A percentile compares a stretch with the other conserved stretches of the same genome.
phyloP scores from a whole-genome alignment of 805 yeast genomes.

The Citeromyces nyonsensis region DNA sequence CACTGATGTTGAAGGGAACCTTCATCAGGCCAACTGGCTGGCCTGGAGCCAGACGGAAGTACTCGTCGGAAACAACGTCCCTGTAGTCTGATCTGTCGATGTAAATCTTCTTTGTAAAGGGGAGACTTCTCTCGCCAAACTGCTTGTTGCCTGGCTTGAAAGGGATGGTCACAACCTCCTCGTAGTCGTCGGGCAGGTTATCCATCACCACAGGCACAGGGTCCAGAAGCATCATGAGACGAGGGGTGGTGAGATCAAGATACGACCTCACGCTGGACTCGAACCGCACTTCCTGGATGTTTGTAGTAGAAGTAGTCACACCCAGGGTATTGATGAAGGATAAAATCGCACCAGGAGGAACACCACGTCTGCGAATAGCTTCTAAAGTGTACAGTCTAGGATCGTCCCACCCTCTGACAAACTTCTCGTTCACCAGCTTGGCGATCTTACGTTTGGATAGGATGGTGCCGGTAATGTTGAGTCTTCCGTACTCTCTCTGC shows the following conservation, averaged over 20 bases:
- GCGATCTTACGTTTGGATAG: conserved; percentile 94
- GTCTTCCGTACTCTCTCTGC: conserved; percentile 95
- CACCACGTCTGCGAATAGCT: conserved; percentile 91
- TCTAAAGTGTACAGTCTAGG: conserved; percentile 93
- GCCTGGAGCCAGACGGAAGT: conserved; percentile 85
- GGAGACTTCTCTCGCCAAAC: conserved; percentile 62
- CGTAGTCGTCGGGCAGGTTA: conserved; percentile 62
- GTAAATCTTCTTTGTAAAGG: conserved; percentile 63
- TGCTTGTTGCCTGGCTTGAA: conserved; percentile 76
- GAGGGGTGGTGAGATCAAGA: conserved; percentile 83
- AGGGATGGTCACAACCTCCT: conserved; percentile 62
- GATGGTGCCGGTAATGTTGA: conserved; percentile 87
- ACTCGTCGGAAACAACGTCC: conserved; percentile 49
- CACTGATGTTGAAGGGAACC: conserved; percentile 74
- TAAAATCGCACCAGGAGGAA: conserved; percentile 96
- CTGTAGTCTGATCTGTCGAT: conserved; percentile 86
- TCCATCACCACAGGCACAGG: conserved; percentile 78
- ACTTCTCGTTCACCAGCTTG: conserved; percentile 64
- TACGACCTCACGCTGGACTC: conserved; percentile 81
- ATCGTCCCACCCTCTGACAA: conserved; percentile 96
- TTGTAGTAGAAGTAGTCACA: conserved; percentile 86
- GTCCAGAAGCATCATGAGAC: conserved; percentile 83
- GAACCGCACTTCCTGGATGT: conserved; percentile 80
- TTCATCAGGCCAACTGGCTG: conserved; percentile 91
- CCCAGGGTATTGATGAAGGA: conserved; percentile 90